Conservation (phyloP, 208 protist genomes). For the Novymonas esmeraldas region DNA sequence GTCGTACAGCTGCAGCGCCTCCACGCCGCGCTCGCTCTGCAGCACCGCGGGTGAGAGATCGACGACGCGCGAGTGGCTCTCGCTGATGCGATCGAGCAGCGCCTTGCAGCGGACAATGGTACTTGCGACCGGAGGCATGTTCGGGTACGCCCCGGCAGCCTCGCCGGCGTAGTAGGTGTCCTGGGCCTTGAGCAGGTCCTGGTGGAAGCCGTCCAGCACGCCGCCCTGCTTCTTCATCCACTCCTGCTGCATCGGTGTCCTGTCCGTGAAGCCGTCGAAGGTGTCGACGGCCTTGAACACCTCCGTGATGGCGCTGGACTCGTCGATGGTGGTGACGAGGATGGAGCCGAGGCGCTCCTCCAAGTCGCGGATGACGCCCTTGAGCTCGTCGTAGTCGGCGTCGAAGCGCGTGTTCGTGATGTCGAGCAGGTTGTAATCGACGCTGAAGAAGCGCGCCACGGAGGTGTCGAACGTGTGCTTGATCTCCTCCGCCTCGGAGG, state of each 20-base stretch:
- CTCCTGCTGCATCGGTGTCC: conserved; percentile 93
- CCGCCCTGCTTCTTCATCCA: conserved; percentile 93
- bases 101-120: conserved; percentile 92
- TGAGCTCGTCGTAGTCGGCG: conserved; percentile 91
- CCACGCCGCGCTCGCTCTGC: conserved; percentile 81
- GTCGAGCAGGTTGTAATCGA: conserved; percentile 95
- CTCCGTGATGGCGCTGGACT: conserved; percentile 91
- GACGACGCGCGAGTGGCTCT: conserved; percentile 81
- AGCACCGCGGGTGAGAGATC: conserved; percentile 81
- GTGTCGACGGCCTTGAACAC: conserved; percentile 97
- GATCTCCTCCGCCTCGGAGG: conserved; percentile 88
- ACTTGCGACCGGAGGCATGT: conserved; percentile 94
- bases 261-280: conserved; percentile 96
- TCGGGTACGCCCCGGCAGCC: conserved; percentile 76
- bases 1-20: conserved; percentile 84
- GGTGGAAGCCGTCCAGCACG: conserved; percentile 81
- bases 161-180: conserved; percentile 93
- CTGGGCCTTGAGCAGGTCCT: conserved; percentile 90
- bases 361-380: conserved; percentile 83
- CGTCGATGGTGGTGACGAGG: conserved; percentile 93
- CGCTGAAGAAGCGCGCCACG: conserved; percentile 79
- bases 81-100: conserved; percentile 95
- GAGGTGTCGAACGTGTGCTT: conserved; percentile 86
- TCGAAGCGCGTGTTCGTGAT: conserved; percentile 95
- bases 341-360: conserved; percentile 94